Base-by-base conservation (phyloP, 108 stramenopile genomes). In the Nannochloropsis gaditana region DNA sequence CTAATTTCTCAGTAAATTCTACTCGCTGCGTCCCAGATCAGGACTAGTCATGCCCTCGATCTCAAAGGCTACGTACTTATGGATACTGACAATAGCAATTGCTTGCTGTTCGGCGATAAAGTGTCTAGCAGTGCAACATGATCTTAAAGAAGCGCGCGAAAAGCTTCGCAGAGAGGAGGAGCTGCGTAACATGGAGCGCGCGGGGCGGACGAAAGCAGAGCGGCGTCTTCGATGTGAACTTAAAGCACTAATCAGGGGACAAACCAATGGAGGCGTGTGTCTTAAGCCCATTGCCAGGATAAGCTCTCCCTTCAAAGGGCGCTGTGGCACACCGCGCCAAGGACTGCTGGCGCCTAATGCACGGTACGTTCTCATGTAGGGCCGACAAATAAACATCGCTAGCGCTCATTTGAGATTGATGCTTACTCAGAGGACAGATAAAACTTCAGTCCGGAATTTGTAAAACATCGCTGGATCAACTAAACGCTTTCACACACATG, bases 401-500 rank as follows among this genome's bases (percentile, higher is more conserved):
- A 8, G 41, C 43, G 9, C 41, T 45, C 45, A 21, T 11, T 45
- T 42, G 43, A 9, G 5, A 80, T 43, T 31, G 11, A 19, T 43
- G n/a, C 84, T 82, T 85, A 19, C 81, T 31, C 11, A 82, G 82
- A 8, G 21, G 87, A 82, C 84, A 87, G 21, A 84, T 87, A 9
- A 42, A 89, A 9, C 84, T 82, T 59, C 15, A n/a, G 11, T 19
- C 45, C 1, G 81, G 80, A 42, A 80, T 88, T 80, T 80, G 87
- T 31, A 80, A 42, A 44, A 80, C 87, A 21, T 83, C 90, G 42
- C 82, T 90, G 43, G 86, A 84, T 9, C 84, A 90, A 1, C 91
- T 98, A 45, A 90, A 94, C 11, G 82, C 90, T 21, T 97, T 95
- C 83, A 92, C 90, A 81, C 97, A 99, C 88, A 86, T 94, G 8